Evolutionary conservation across 257 asterid genomes (phyloP), one percentile per base, ranked within the genome.

Genomic region (Salvia rosmarinus): DNA sequence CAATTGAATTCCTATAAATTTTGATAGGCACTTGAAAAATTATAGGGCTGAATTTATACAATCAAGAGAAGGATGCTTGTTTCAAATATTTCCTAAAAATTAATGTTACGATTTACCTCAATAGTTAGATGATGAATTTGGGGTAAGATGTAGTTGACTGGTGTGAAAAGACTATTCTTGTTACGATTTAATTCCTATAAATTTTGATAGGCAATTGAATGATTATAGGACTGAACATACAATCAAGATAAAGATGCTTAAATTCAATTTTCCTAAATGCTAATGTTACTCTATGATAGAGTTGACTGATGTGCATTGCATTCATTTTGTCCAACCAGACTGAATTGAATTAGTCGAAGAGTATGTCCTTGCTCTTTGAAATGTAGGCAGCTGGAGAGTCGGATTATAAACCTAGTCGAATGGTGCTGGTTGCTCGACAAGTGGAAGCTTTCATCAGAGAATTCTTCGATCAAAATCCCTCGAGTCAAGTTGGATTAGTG

Each of bases 381-480:
- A 73, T 80, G 63, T 78, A 91, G 99, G 96, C 97, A 75, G 99
- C 98, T 5, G 84, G 90, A 63, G 96, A 95, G 74, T 62, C 72
- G 79, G 97, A 95, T 74, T 95, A 89, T 57, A 88, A 90, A 83
- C 99, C 99, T 49, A 95, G 90, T 81, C 83, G 96, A 66, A 91
- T 91, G 98, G 82, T 89, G 49, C 90, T 85, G 54, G 87, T 91
- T 56, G 91, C 98, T 62, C 89, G 88, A 65, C 98, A 89, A 77
- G 93, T 89, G 75, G 98, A 89, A 71, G 96, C 98, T 65, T 91
- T 89, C 81, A 85, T 91, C 71, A 82, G 98, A 77, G 99, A 95
- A 79, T 95, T 91, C 82, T 91, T 95, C 78, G 90, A 89, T 74
- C 98, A 95, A 79, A 95, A 95, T 64, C 97, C 99, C 34, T 75